Base-by-base conservation (phyloP, 2,329 filamentous ascomycete species). In the Elsinoe australis region DNA sequence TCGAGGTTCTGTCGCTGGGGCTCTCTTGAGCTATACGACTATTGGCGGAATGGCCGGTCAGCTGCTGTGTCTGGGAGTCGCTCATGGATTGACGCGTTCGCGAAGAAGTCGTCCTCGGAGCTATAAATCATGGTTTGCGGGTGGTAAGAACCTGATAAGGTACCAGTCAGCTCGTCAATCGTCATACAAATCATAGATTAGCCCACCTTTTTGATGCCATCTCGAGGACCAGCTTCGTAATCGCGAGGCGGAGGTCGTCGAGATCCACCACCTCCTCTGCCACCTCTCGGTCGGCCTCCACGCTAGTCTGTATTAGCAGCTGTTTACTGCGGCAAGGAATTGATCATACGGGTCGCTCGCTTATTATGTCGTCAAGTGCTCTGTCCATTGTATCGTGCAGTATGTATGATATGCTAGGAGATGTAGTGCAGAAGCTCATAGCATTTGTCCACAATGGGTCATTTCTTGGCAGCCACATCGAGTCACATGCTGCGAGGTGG, bases 1-100 rank as follows among this genome's bases (percentile, higher is more conserved):
- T 87, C 82, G 59, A 87, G 71, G 64, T 83, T 81, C 67, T 79
- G 75, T 53, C 74, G n/a, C n/a, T n/a, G 71, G 52, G 75, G 69
- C 55, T 83, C 79, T 59, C 63, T 65, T 53, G 39, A 32, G 24
- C 17, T 60, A 55, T 56, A 58, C 54, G 56, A 58, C 57, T 60
- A 63, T 69, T 62, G 64, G 62, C 62, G 56, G 54, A 52, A 50
- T 53, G 54, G 56, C 54, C 52, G 29, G 34, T 39, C 36, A 47
- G 50, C 50, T 51, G 36, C 47, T 44, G 39, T 44, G 39, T 32
- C 10, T 49, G 32, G 38, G 50, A 22, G 47, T 9, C 34, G 33
- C 24, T 26, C 29, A 24, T 42, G 22, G 21, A 10, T 42, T 26
- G 28, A 10, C 44, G 24, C 10, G 39, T 17, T 39, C 41, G 32